Evolutionary conservation across 805 yeast species (phyloP), one percentile per base, ranked within the genome.

Genomic region (Ascoidea tarda): DNA sequence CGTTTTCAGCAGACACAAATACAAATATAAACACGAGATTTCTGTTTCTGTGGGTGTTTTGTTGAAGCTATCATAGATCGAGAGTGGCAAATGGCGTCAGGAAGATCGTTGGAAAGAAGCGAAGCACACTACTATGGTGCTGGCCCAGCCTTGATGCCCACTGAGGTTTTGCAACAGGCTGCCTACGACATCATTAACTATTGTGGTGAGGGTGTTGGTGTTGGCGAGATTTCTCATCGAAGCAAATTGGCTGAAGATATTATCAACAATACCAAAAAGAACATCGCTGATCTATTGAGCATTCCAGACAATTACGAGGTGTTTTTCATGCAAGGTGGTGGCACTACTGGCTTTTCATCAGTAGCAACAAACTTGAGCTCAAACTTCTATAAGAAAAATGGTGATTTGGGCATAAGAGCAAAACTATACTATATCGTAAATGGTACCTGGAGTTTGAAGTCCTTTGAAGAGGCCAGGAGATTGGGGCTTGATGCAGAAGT

Each of bases 221-320:
- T 88, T 49, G 98, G 97, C 59, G 99, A 93, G 69, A 87, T 93
- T 60, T 89, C 97, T 31, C 99, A 93, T 67, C 86, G 99, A 61
- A 87, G 96, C 5, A 75, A 78, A 53, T 85, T 86, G 33, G 99
- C 96, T 32, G 74, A 76, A 32, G 72, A 75, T 53, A 83, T 93
- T 53, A 82, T 93, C 57, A 82, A 88, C 57, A 77, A 77, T 57
- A 81, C 98, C 47, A 88, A 87, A 68, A 70, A 68, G 47, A 78
- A 83, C 61, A 70, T 93, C 62, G 71, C 62, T 46, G 69, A 85
- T 62, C 70, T 93, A 52, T 69, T 89, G 64, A 63, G 73, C 54
- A 79, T 93, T 50, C 98, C 98, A 38, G 95, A 87, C 55, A 84
- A 95, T 38, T 95, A 93, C 66, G 97, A 89, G 66, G 91, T 91